These are phyloP conservation scores for Bipolaris cookei DNA, from an alignment of 2,329 filamentous ascomycete species.

Conservation along the genomic window DNA sequence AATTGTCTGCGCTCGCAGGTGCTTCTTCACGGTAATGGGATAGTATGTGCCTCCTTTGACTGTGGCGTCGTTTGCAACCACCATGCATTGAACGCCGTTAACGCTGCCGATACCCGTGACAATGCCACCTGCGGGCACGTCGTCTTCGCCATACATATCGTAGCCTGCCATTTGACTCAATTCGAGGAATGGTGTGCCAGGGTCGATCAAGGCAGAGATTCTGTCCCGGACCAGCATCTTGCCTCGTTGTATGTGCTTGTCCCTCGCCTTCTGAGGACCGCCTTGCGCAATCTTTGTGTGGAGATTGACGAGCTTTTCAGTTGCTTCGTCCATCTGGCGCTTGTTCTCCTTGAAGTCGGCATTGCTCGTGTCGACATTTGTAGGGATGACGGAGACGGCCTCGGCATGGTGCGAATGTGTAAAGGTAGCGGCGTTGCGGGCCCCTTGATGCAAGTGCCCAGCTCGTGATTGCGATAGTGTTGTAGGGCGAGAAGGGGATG, in stretches of 20 bases:
- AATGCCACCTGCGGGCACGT: constrained; percentile 87
- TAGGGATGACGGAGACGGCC: constrained; percentile 80
- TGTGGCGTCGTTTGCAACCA: constrained; percentile 94
- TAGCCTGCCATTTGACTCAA: constrained; percentile 90
- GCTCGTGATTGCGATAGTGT: constrained; percentile 26
- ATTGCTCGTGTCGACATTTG: constrained; percentile 76
- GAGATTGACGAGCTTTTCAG: constrained; percentile 70
- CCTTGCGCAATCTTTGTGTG: constrained; percentile 76
- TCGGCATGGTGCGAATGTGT: constrained; percentile 80
- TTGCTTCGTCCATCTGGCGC: constrained; percentile 75
- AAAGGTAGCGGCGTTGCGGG: constrained; percentile 70
- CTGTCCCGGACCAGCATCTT: constrained; percentile 96
- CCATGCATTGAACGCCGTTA: constrained; percentile 88
- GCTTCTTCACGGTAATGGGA: constrained; percentile 97
- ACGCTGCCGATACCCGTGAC: constrained; percentile 91
- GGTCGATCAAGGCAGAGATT: constrained; percentile 84
- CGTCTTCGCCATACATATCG: constrained; percentile 82
- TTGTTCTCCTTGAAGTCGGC: constrained; percentile 83
- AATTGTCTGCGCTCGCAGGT: constrained; percentile 87
- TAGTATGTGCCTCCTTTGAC: constrained; percentile 98
- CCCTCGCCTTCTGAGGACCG: constrained; percentile 78
- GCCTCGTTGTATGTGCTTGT: constrained; percentile 84
- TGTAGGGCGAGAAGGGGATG: constrained; percentile 20
- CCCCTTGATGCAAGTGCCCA: constrained; percentile 14
- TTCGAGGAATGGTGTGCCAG: constrained; percentile 88